Percentiles rank a stretch among this genome's conserved stretches.
These are phyloP conservation scores for Saturnispora bothae DNA, from an alignment of 805 yeast genomes.

Conservation along the genomic window DNA sequence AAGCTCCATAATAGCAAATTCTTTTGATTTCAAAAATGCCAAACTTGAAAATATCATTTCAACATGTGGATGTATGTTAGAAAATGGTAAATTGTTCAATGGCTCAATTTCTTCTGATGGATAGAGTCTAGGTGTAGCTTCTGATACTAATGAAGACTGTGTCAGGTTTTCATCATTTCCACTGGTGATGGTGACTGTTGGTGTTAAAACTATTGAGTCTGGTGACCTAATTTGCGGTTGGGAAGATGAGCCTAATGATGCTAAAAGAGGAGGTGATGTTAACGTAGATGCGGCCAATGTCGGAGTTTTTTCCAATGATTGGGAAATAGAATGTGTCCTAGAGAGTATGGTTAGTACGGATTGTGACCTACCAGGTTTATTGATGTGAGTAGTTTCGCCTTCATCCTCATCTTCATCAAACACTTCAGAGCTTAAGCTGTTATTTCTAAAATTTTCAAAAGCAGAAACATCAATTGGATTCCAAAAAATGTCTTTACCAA, in stretches of 20 bases:
- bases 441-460: conserved; percentile 1
- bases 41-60: conserved; percentile 67
- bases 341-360: conserved; percentile 23
- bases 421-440: neutral
- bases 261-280: conserved; percentile 10
- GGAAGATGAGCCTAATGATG: conserved; percentile 1
- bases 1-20: conserved; percentile 67
- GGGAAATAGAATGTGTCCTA: conserved; percentile 14
- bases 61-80: conserved; percentile 61
- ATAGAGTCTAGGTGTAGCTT: conserved; percentile 1
- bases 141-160: neutral
- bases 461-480: conserved; percentile 29
- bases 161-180: neutral
- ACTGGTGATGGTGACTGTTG: conserved; percentile 2
- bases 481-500: conserved; percentile 62
- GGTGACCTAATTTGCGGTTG: conserved; percentile 2
- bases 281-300: conserved; percentile 18
- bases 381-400: neutral
- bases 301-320: conserved; percentile 21
- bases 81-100: conserved; percentile 34
- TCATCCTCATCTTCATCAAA: conserved; percentile 7
- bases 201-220: conserved; percentile 4
- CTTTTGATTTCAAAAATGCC: conserved; percentile 72
- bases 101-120: conserved; percentile 20
- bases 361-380: conserved; percentile 20